These are phyloP conservation scores for Aspergillus fumigatiaffinis DNA, from an alignment of 2,329 filamentous ascomycete genomes.

Conservation along the genomic window DNA sequence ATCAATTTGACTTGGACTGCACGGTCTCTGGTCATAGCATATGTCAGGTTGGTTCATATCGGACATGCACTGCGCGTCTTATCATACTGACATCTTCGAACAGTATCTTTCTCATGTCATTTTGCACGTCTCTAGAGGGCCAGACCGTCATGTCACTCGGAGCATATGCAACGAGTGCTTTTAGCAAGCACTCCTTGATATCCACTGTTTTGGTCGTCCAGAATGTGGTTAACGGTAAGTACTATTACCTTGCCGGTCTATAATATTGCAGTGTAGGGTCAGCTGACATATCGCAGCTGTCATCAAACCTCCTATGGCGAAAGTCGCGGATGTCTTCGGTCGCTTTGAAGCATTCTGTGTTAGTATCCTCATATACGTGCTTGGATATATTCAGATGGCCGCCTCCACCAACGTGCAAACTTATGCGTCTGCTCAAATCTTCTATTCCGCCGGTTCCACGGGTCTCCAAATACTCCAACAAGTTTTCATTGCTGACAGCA, in stretches of 20 bases:
- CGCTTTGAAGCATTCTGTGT: slow-evolving; percentile 60
- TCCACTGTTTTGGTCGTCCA: slow-evolving; percentile 63
- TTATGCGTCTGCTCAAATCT: slow-evolving; percentile 54
- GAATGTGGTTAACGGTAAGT: slow-evolving; percentile 58
- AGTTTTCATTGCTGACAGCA: slow-evolving; percentile 66
- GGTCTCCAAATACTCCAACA: slow-evolving; percentile 59
- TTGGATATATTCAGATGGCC: slow-evolving; percentile 64
- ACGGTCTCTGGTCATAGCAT: slow-evolving; percentile 45
- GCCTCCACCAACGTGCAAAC: slow-evolving; percentile 55
- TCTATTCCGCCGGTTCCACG: slow-evolving; percentile 61
- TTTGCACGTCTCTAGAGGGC: slow-evolving; percentile 62
- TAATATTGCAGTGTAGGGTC: not conserved
- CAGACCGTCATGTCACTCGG: slow-evolving; percentile 60
- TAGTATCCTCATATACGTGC: slow-evolving; percentile 49
- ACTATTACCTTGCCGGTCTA: slow-evolving; percentile 23
- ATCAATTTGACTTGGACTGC: slow-evolving; percentile 52
- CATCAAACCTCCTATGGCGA: slow-evolving; percentile 63
- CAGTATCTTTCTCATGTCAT: slow-evolving; percentile 60
- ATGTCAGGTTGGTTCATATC: slow-evolving; percentile 41
- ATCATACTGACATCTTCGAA: slow-evolving; percentile 18
- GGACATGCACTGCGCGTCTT: slow-evolving; percentile 1
- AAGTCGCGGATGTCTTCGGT: slow-evolving; percentile 64
- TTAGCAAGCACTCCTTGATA: slow-evolving; percentile 60
- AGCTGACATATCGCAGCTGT: slow-evolving; percentile 45
- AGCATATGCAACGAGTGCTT: slow-evolving; percentile 63